These are phyloP conservation scores for Lavandula angustifolia DNA, from an alignment of 257 asterid species.

Conservation along the genomic window DNA sequence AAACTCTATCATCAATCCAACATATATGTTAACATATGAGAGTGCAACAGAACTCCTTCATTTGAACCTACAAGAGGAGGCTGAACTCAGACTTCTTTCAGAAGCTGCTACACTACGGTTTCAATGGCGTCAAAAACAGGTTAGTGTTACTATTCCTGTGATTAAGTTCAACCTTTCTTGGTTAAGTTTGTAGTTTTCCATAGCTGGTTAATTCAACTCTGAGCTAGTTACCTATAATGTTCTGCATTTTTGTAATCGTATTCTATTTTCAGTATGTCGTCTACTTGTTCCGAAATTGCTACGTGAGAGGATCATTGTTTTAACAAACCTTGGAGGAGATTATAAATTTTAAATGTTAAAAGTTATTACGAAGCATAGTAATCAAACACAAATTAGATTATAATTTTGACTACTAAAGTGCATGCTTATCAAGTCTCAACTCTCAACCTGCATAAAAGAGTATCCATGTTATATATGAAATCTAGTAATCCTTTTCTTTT, in stretches of 20 bases:
- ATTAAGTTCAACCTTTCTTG: slow-evolving; percentile 14
- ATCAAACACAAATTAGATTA: too few relatives aligned
- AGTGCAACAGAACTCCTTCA: slow-evolving; percentile 94
- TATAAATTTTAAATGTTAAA: slow-evolving; percentile 16
- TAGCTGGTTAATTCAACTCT: slow-evolving; percentile 23
- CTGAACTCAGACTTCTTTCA: slow-evolving; percentile 79
- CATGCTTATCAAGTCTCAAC: too few relatives aligned
- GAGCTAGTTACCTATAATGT: neutral
- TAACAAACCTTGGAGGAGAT: neutral
- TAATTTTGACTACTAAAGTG: too few relatives aligned
- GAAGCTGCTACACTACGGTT: slow-evolving; percentile 86
- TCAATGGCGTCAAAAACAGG: slow-evolving; percentile 91
- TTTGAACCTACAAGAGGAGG: slow-evolving; percentile 89
- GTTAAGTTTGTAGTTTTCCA: slow-evolving; percentile 19
- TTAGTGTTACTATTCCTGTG: slow-evolving; percentile 33
- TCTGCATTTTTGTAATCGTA: slow-evolving; percentile 1
- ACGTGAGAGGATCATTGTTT: neutral
- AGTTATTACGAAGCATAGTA: too few relatives aligned
- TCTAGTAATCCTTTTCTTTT: neutral
- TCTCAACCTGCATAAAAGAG: too few relatives aligned
- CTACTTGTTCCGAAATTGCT: slow-evolving; percentile 11
- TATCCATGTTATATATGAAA: neutral
- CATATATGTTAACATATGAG: slow-evolving; percentile 97
- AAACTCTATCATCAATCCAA: slow-evolving; percentile 83
- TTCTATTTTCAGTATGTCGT: neutral